phyloP scores from a whole-genome alignment of 1,284 basidiomycete species.

The Ganoderma boninense region DNA sequence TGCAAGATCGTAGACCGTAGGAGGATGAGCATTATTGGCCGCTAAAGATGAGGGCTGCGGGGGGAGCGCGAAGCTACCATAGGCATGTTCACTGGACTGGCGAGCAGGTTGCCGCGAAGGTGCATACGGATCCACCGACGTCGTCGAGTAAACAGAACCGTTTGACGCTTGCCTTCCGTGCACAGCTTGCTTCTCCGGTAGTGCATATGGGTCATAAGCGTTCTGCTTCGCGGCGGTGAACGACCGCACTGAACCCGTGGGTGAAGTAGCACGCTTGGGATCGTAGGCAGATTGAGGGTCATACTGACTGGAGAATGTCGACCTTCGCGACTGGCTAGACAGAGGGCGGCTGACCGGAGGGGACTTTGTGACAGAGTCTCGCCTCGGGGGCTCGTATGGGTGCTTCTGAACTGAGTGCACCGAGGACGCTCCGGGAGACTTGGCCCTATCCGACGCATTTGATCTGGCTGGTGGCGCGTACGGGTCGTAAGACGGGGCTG shows the following conservation, averaged over 20 bases:
- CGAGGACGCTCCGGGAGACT: constrained; percentile 39
- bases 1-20: constrained; percentile 28
- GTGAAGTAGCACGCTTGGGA: constrained; percentile 34
- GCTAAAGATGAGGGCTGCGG: constrained; percentile 12
- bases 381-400: constrained; percentile 20
- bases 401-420: constrained; percentile 31
- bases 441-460: constrained; percentile 30
- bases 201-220: constrained; percentile 37
- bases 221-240: constrained; percentile 22
- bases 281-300: constrained; percentile 24
- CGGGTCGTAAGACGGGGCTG: constrained; percentile 22
- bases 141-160: constrained; percentile 53
- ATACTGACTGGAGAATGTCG: constrained; percentile 27
- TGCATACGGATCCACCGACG: constrained; percentile 53
- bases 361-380: constrained; percentile 15
- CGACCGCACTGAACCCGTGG: constrained; percentile 38
- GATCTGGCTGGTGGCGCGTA: constrained; percentile 24
- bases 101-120: constrained; percentile 42
- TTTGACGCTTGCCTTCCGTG: constrained; percentile 59
- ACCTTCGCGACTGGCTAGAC: constrained; percentile 29
- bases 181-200: constrained; percentile 27
- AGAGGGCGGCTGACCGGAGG: constrained; percentile 22
- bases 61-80: constrained; percentile 30
- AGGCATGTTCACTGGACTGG: constrained; percentile 32
- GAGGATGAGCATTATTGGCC: constrained; percentile 13